Percentiles rank a stretch among this genome's conserved stretches.
Conservation (phyloP, 2,329 filamentous ascomycete species). For the Ascochyta lentis region DNA sequence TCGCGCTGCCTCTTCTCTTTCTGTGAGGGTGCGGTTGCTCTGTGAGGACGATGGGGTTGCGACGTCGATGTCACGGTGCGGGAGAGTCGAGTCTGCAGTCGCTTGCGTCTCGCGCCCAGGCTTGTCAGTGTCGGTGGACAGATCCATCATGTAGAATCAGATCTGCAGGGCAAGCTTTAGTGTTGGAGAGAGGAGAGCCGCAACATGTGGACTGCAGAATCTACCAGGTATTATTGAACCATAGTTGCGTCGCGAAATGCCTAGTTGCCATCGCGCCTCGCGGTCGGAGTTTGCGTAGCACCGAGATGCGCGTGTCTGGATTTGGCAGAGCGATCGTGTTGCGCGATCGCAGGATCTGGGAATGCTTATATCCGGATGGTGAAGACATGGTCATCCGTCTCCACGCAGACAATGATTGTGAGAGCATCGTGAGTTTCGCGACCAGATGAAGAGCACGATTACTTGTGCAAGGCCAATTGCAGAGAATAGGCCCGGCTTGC, state of each 20-base stretch:
- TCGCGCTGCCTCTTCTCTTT: constrained; percentile 4
- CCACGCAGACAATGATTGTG: no score
- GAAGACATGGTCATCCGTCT: background rate
- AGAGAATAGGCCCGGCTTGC: background rate
- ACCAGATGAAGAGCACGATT: background rate
- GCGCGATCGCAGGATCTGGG: background rate
- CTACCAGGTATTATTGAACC: constrained; percentile 1
- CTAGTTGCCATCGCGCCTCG: constrained; percentile 4
- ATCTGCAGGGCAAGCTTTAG: constrained; percentile 1
- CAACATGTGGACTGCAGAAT: constrained; percentile 10
- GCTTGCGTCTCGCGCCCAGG: constrained; percentile 7
- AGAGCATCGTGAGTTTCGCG: background rate
- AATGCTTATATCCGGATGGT: constrained; percentile 3
- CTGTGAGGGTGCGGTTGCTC: constrained; percentile 23
- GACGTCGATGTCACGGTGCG: constrained; percentile 15
- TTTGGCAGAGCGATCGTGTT: background rate
- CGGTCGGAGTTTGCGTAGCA: constrained; percentile 1
- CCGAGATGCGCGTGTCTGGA: constrained; percentile 10
- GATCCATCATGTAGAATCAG: constrained; percentile 10
- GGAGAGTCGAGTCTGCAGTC: background rate
- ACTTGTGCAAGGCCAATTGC: background rate
- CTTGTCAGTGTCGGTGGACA: constrained; percentile 10
- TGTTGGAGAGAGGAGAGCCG: constrained; percentile 10
- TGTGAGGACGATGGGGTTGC: constrained; percentile 21
- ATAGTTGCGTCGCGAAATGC: constrained; percentile 7